Percentiles rank a stretch among this genome's conserved stretches.
Evolutionary conservation across 1,139 yeast species (phyloP).

Genomic region (Lodderomyces parapsilosis): DNA sequence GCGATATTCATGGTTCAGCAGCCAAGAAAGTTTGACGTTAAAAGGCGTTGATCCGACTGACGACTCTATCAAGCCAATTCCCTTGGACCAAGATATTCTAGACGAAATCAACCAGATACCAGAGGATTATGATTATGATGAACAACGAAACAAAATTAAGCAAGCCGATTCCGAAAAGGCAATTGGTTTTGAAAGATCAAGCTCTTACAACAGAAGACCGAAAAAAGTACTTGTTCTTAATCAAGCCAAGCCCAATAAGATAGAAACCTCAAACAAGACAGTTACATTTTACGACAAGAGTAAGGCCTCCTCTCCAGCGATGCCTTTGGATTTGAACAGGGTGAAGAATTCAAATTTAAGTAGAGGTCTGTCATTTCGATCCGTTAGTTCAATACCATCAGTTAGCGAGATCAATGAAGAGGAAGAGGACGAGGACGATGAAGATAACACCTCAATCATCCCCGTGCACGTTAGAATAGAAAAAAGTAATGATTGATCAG

Average conservation of each 20-base stretch:
- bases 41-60: conserved; percentile 13
- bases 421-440: conserved; percentile 15
- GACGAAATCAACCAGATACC: conserved; percentile 61
- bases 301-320: conserved; percentile 16
- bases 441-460: not conserved
- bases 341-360: conserved; percentile 21
- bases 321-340: conserved; percentile 11
- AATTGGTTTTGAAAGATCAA: conserved; percentile 20
- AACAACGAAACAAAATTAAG: not conserved
- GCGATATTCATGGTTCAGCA: conserved; percentile 39
- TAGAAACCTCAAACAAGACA: conserved; percentile 51
- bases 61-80: conserved; percentile 9
- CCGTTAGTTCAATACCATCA: conserved; percentile 27
- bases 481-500: not conserved
- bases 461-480: not conserved
- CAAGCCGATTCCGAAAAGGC: not conserved
- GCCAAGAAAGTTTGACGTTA: conserved; percentile 27
- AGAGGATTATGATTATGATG: conserved; percentile 53
- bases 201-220: conserved; percentile 41
- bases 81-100: conserved; percentile 36
- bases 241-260: conserved; percentile 36
- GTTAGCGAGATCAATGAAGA: conserved; percentile 23
- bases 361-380: conserved; percentile 28
- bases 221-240: conserved; percentile 25
- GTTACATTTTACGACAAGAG: conserved; percentile 48